These are phyloP conservation scores for Mucor saturninus DNA, from an alignment of 371 early-diverging fungal species.

Conservation along the genomic window DNA sequence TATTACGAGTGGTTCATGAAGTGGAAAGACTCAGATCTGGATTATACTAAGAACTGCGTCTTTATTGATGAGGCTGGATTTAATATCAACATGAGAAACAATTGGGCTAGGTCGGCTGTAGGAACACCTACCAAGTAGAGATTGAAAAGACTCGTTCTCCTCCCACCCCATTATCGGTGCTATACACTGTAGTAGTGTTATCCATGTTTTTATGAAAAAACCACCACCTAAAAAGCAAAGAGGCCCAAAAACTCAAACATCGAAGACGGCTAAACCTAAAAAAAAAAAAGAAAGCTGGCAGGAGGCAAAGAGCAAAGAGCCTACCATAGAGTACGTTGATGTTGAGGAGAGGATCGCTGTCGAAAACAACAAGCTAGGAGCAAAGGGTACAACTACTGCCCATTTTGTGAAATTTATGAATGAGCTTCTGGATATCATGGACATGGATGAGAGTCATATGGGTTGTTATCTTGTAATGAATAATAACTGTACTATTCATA, in stretches of 20 bases:
- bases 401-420: slow-evolving; percentile 18
- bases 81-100: slow-evolving; percentile 13
- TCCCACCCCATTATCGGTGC: no score
- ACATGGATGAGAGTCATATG: slow-evolving; percentile 7
- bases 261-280: no score
- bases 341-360: neutral
- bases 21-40: slow-evolving; percentile 18
- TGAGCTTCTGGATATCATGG: slow-evolving; percentile 16
- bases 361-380: slow-evolving; percentile 17
- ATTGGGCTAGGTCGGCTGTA: neutral
- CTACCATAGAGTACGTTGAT: no score
- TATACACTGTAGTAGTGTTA: no score
- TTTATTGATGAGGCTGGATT: slow-evolving; percentile 20
- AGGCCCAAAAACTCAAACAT: no score
- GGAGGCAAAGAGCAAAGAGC: no score
- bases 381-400: slow-evolving; percentile 17
- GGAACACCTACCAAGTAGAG: neutral
- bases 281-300: no score
- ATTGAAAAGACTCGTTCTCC: no score
- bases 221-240: no score
- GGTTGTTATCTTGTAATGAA: slow-evolving; percentile 4
- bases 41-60: slow-evolving; percentile 9
- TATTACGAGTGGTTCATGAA: slow-evolving; percentile 16
- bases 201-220: no score
- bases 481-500: slow-evolving; percentile 14